These are phyloP conservation scores for Nasturtium officinale DNA, from an alignment of 345 rosid species.

Conservation along the genomic window DNA sequence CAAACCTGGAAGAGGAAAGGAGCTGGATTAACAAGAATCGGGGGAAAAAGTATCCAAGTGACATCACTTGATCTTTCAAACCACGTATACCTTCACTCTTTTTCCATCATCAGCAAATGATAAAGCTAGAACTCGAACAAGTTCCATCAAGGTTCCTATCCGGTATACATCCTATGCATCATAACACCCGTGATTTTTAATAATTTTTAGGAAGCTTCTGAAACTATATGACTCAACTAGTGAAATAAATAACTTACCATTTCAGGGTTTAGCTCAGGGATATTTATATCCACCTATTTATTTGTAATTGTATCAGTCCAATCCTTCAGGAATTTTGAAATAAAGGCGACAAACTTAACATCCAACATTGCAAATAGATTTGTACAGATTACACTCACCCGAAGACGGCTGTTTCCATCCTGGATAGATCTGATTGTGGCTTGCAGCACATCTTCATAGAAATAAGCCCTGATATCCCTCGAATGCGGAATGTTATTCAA, in stretches of 20 bases:
- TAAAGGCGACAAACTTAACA: neutral
- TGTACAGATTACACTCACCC: constrained; percentile 49
- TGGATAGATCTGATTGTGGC: constrained; percentile 74
- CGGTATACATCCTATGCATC: constrained; percentile 89
- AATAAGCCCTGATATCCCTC: constrained; percentile 83
- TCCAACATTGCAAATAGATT: neutral
- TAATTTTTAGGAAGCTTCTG: neutral
- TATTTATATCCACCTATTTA: constrained; percentile 85
- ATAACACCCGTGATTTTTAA: constrained; percentile 34
- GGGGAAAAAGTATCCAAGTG: neutral
- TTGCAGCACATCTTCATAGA: constrained; percentile 81
- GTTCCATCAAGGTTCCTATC: constrained; percentile 96
- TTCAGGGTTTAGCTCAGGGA: constrained; percentile 95
- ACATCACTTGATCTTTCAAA: constrained; percentile 4
- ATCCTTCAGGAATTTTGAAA: neutral
- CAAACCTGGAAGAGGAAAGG: constrained; percentile 65
- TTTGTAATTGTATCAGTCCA: constrained; percentile 21
- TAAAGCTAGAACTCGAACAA: constrained; percentile 78
- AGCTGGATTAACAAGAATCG: constrained; percentile 18
- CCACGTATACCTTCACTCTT: constrained; percentile 66
- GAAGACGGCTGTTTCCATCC: constrained; percentile 70
- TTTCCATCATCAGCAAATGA: constrained; percentile 96
- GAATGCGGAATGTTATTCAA: constrained; percentile 96
- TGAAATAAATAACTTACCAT: constrained; percentile 56
- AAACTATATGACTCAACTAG: neutral